Evolutionary conservation across 2,329 filamentous ascomycete species (phyloP), one percentile per base, ranked within the genome.

Genomic region (Stachybotrys elegans): DNA sequence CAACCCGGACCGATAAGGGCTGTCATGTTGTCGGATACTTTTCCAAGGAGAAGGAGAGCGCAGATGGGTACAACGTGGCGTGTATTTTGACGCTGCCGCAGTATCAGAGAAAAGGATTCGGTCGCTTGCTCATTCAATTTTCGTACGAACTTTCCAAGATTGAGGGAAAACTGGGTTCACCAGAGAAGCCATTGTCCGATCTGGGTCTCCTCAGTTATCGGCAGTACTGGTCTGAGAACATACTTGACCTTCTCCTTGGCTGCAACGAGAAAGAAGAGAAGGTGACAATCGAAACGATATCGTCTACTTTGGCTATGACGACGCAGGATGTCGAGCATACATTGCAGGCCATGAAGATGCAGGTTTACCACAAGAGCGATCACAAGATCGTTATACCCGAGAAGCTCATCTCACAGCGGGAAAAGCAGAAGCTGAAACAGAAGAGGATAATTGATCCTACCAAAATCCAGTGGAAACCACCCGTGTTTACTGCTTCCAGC

Each of bases 21-120:
- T 93, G 86, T 57, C 93, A 97, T 59, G 79, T 98, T 40, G 88
- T 98, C n/a, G 93, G 93, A n/a, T 98, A 96, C 62, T 98, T 98
- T 66, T 95, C 88, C 44, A 98, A 98, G 63, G 93, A 98, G 65
- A 98, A 98, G 56, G 93, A 98, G 66, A 92, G 86, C 31, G 90
- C 90, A 0, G 94, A 98, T 57, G 89, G 88, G 22, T 98, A 97
- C 76, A 98, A 98, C 60, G 85, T 98, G 23, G 94, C 93, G 5
- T 98, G 94, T 78, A 98, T 98, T 62, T 73, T 98, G 47, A 98
- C 93, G 0, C 74, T 98, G 4, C 93, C 93, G 0, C 94, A 98
- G 61, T 97, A 94, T 56, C 93, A 98, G 66, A 82, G 93, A 20
- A 93, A 94, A 60, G 93, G 93, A 0, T 96, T 93, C 57, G 93